Evolutionary conservation across 1,284 basidiomycete genomes (phyloP), one percentile per base, ranked within the genome.

Genomic region (Coniophora puteana): DNA sequence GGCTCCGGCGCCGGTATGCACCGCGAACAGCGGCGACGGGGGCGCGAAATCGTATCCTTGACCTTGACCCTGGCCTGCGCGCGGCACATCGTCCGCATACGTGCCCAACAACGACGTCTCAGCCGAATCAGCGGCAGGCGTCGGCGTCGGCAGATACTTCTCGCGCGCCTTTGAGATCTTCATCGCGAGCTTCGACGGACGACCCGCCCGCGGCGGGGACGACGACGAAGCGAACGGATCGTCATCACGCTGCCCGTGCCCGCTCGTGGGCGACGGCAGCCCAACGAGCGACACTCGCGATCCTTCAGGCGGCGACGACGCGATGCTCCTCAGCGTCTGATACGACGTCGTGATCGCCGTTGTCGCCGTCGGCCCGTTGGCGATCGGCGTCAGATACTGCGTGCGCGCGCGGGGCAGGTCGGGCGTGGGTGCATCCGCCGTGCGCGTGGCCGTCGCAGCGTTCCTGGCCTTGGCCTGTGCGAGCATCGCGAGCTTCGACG

Each of bases 301-400:
- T n/a, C n/a, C n/a, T n/a, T n/a, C n/a, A n/a, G 48, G 47, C 36
- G 44, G 61, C 12, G 51, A 47, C 28, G 50, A 55, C 3, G 58
- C 63, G 14, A 78, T 68, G 48, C 70, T 78, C 52, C 73, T 74
- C 27, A 81, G 66, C 8, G 76, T 76, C 47, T 81, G 80, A 48
- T 85, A 87, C 0, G 82, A 79, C 2, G 86, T 89, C 0, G 84
- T 88, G 51, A 88, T 89, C 2, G 84, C 84, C 11, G 85, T 88
- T 1, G 84, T 88, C 11, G 78, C 84, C 12, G 81, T 80, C 2
- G 81, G 63, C 1, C 83, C 83, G 52, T 88, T 89, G 7, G 82
- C 82, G 30, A 83, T 82, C 0, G 84, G 85, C 11, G 75, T 82
- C 7, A 88, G 61, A 55, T 81, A 85, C 53, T 87, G 76, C 4